phyloP scores from a whole-genome alignment of 2,329 filamentous ascomycete species.

The Diaporthe citriasiana region DNA sequence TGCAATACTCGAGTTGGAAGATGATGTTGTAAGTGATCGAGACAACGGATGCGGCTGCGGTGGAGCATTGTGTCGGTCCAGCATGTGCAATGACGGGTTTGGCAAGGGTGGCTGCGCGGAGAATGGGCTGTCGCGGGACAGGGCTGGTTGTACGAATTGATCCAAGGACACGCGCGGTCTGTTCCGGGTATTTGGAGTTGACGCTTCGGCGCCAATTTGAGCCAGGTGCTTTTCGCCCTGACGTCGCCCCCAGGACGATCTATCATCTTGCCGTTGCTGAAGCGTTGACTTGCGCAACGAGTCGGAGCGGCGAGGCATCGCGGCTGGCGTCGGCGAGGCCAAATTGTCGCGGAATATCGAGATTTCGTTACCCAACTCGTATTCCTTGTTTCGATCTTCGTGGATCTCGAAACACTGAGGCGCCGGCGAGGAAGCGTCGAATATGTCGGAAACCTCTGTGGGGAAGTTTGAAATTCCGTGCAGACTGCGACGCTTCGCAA shows the following conservation, averaged over 20 bases:
- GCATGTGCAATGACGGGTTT: slow-evolving; percentile 66
- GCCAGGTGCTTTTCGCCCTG: slow-evolving; percentile 70
- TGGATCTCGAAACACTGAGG: slow-evolving; percentile 64
- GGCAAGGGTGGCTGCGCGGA: slow-evolving; percentile 65
- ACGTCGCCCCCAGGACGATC: slow-evolving; percentile 73
- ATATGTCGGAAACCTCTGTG: slow-evolving; percentile 78
- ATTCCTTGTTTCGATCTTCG: slow-evolving; percentile 61
- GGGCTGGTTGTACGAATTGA: slow-evolving; percentile 75
- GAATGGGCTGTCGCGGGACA: slow-evolving; percentile 75
- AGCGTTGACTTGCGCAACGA: slow-evolving; percentile 89
- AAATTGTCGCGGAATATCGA: slow-evolving; percentile 56
- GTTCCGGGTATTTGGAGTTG: slow-evolving; percentile 70
- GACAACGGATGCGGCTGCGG: slow-evolving; percentile 84
- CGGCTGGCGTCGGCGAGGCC: slow-evolving; percentile 63
- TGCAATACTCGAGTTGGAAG: slow-evolving; percentile 81
- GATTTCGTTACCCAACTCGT: slow-evolving; percentile 62
- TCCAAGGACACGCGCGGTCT: slow-evolving; percentile 84
- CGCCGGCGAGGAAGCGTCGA: slow-evolving; percentile 69
- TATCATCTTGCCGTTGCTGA: slow-evolving; percentile 83
- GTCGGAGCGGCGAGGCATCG: slow-evolving; percentile 77
- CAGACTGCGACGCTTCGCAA: slow-evolving; percentile 90
- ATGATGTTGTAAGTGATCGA: slow-evolving; percentile 87
- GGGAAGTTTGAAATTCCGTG: slow-evolving; percentile 79
- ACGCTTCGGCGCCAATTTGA: slow-evolving; percentile 65
- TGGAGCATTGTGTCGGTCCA: slow-evolving; percentile 59